Conservation (phyloP, 2,329 filamentous ascomycete genomes). For the Cryphonectria naterciae region DNA sequence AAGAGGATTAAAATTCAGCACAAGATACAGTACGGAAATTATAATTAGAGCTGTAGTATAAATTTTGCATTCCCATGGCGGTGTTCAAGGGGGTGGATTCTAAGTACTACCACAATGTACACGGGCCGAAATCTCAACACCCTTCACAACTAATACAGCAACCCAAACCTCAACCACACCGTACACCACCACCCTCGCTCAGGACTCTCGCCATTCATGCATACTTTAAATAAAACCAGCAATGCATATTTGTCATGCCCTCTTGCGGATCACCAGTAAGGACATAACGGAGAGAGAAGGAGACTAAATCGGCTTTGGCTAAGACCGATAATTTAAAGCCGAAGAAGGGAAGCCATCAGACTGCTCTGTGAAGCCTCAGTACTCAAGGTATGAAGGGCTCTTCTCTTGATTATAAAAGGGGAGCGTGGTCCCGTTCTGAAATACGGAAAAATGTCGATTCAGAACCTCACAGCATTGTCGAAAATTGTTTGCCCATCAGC, state of each 20-base stretch:
- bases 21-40: too few relatives aligned
- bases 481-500: not conserved
- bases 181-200: not conserved
- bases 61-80: too few relatives aligned
- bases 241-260: not conserved
- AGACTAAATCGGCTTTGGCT: constrained; percentile 7
- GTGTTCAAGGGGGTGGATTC: too few relatives aligned
- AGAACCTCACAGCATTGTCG: not conserved
- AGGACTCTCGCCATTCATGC: not conserved
- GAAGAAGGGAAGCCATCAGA: not conserved
- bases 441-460: not conserved
- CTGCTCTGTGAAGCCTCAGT: not conserved
- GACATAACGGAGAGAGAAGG: constrained; percentile 5
- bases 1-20: too few relatives aligned
- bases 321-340: constrained; percentile 5
- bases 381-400: not conserved
- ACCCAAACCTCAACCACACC: not conserved
- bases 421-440: not conserved
- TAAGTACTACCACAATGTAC: too few relatives aligned
- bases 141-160: not conserved
- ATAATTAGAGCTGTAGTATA: too few relatives aligned
- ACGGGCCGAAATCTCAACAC: not conserved
- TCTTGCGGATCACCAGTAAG: not conserved
- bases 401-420: not conserved
- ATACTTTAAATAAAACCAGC: too few relatives aligned